Percentiles rank a stretch among this genome's conserved stretches.
phyloP scores from a whole-genome alignment of 768 basidiomycete species.

The Russula sp. region DNA sequence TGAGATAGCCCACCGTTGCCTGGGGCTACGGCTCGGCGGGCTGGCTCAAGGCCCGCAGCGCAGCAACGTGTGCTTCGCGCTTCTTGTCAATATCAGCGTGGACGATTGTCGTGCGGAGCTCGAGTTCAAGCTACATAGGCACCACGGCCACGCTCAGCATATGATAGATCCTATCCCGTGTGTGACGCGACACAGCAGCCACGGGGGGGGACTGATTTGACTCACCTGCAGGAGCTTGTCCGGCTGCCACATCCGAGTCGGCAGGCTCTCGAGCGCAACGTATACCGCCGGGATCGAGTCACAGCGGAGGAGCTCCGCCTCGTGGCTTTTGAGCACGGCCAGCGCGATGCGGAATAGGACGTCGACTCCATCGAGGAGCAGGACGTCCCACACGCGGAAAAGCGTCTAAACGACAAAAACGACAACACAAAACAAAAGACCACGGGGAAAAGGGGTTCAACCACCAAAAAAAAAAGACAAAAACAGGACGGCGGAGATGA shows the following conservation, averaged over 20 bases:
- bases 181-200: no score
- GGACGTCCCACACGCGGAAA: conserved; percentile 94
- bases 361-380: conserved; percentile 88
- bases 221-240: conserved; percentile 84
- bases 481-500: no score
- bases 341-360: conserved; percentile 88
- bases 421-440: background rate
- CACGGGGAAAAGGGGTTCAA: background rate
- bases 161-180: no score
- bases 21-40: background rate
- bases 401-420: conserved; percentile 51
- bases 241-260: conserved; percentile 89
- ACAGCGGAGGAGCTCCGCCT: conserved; percentile 75
- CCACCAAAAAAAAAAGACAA: background rate
- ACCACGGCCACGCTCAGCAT: no score
- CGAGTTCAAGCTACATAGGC: conserved; percentile 42
- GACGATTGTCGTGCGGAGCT: conserved; percentile 42
- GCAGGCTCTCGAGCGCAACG: conserved; percentile 80
- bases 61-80: conserved; percentile 42
- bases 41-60: conserved; percentile 29
- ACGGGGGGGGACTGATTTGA: background rate
- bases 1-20: background rate
- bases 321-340: conserved; percentile 76
- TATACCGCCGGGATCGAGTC: conserved; percentile 86
- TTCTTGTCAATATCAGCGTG: conserved; percentile 48